A percentile compares a stretch with the other conserved stretches of the same genome.
These are phyloP conservation scores for Phytophthora podocarpi DNA, from an alignment of 352 stramenopile genomes.

Conservation along the genomic window DNA sequence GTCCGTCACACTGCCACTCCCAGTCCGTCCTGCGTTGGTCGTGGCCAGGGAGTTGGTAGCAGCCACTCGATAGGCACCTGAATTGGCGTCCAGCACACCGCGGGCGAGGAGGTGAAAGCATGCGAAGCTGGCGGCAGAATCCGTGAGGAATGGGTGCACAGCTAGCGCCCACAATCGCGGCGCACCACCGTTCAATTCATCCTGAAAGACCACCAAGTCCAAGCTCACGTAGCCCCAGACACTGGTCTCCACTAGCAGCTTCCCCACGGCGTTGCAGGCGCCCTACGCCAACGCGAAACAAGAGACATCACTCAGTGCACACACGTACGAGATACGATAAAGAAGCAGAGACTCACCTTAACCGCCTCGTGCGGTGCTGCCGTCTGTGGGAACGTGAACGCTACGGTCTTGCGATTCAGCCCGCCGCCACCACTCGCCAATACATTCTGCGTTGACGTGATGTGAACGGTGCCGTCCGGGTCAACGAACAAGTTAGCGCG, in stretches of 20 bases:
- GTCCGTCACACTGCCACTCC: constrained; percentile 5
- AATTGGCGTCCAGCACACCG: constrained; percentile 38
- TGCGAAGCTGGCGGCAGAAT: constrained; percentile 75
- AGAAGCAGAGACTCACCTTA: constrained; percentile 29
- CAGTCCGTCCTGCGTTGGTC: neutral
- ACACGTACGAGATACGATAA: too few species aligned
- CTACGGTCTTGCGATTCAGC: constrained; percentile 46
- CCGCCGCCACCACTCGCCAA: constrained; percentile 33
- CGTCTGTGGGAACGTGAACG: constrained; percentile 81
- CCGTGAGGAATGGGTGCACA: constrained; percentile 78
- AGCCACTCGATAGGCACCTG: constrained; percentile 18
- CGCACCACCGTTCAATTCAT: constrained; percentile 45
- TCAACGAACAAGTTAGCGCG: constrained; percentile 84
- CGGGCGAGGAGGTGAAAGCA: constrained; percentile 72
- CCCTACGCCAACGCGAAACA: constrained; percentile 28
- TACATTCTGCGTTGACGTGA: constrained; percentile 75
- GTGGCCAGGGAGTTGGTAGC: neutral
- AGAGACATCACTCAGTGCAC: neutral
- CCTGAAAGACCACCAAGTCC: constrained; percentile 77
- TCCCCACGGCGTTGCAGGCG: constrained; percentile 23
- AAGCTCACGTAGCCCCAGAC: constrained; percentile 87
- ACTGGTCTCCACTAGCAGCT: constrained; percentile 28
- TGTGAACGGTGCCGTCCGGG: constrained; percentile 64
- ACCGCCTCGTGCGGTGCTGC: constrained; percentile 78
- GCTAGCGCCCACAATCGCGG: constrained; percentile 76